A percentile compares a stretch with the other conserved stretches of the same genome.
Evolutionary conservation across 1,139 yeast species (phyloP).

Genomic region (Geotrichum restrictum): DNA sequence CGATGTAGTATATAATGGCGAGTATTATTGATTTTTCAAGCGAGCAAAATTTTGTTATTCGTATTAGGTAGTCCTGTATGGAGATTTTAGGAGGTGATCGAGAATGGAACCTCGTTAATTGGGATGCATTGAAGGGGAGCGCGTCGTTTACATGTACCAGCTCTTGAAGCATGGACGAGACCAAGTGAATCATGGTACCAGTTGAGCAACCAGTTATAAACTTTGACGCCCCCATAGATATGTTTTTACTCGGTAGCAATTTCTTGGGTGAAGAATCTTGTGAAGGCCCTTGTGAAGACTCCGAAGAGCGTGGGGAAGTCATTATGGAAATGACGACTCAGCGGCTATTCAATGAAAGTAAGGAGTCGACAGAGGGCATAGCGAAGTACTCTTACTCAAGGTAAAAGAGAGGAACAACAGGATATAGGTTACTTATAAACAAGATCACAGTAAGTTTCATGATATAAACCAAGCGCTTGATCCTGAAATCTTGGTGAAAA

Average conservation of each 20-base stretch:
- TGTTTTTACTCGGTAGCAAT: background rate
- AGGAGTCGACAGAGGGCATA: too few species aligned
- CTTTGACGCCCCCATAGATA: constrained; percentile 18
- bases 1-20: constrained; percentile 85
- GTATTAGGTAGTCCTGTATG: constrained; percentile 66
- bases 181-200: constrained; percentile 63
- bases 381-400: background rate
- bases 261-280: background rate
- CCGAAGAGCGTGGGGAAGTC: too few species aligned
- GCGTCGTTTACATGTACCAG: constrained; percentile 65
- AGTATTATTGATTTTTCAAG: constrained; percentile 77
- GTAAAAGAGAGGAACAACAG: background rate
- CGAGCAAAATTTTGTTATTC: constrained; percentile 80
- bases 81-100: constrained; percentile 88
- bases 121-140: constrained; percentile 42
- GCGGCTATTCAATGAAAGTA: too few species aligned
- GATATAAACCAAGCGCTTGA: background rate
- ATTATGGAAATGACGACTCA: too few species aligned
- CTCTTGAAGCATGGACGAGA: constrained; percentile 75
- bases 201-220: constrained; percentile 61
- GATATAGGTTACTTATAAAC: background rate
- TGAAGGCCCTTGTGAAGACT: too few species aligned
- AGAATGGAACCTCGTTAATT: constrained; percentile 85
- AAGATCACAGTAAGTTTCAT: background rate
- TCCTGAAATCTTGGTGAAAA: too few species aligned